Percentiles rank a stretch among this genome's conserved stretches.
Conservation (phyloP, 257 asterid genomes). For the Solanum chiquidenum region DNA sequence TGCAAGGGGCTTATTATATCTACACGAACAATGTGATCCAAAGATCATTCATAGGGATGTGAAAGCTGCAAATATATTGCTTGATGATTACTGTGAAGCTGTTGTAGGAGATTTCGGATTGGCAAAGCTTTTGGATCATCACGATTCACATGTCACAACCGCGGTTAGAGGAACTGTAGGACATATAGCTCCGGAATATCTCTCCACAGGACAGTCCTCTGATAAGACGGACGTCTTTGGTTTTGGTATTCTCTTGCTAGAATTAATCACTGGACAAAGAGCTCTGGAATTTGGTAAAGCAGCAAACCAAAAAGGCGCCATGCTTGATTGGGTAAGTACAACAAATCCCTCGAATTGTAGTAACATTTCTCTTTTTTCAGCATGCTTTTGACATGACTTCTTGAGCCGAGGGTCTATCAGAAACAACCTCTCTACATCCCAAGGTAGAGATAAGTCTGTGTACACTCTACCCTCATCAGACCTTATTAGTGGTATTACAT, state of each 20-base stretch:
- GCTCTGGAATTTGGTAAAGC: slow-evolving; percentile 90
- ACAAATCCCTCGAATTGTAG: background rate
- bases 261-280: slow-evolving; percentile 80
- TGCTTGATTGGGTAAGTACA: slow-evolving; percentile 89
- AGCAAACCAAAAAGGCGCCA: slow-evolving; percentile 81
- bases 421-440: background rate
- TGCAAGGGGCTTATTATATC: slow-evolving; percentile 72
- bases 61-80: slow-evolving; percentile 91
- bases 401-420: background rate
- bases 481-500: background rate
- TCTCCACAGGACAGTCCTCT: slow-evolving; percentile 94
- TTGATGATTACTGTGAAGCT: slow-evolving; percentile 78
- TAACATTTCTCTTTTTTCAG: background rate
- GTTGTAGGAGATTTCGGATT: slow-evolving; percentile 95
- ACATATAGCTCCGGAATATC: slow-evolving; percentile 89
- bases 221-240: slow-evolving; percentile 95
- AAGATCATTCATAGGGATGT: slow-evolving; percentile 95
- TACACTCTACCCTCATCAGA: background rate
- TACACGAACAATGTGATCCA: slow-evolving; percentile 95
- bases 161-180: slow-evolving; percentile 98
- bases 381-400: background rate
- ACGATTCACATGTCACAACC: slow-evolving; percentile 83
- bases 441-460: background rate
- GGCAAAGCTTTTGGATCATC: slow-evolving; percentile 91
- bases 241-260: slow-evolving; percentile 81